phyloP scores from a whole-genome alignment of 225 moss, liverwort and hornwort genomes.

The Takakia lepidozioides region DNA sequence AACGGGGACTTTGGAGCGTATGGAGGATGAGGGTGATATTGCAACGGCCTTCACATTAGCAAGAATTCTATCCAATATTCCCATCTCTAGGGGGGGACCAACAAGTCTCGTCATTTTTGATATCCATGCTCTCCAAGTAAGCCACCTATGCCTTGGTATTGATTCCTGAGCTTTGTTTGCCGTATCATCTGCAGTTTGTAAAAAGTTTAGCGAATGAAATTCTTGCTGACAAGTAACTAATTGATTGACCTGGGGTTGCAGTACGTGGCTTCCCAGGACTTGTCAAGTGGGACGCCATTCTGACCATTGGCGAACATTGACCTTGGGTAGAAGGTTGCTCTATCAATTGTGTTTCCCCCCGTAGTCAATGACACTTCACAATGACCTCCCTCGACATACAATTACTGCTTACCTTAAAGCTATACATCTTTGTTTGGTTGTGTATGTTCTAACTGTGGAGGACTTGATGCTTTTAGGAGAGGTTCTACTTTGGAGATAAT shows the following conservation, averaged over 20 bases:
- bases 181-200: no score
- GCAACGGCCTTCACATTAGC: constrained; percentile 95
- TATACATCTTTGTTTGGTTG: constrained; percentile 12
- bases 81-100: constrained; percentile 97
- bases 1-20: constrained; percentile 95
- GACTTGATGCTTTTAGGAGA: constrained; percentile 55
- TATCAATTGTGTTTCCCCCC: background rate
- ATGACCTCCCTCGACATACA: no score
- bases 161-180: background rate
- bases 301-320: background rate
- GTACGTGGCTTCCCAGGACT: no score
- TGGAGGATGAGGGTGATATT: constrained; percentile 99
- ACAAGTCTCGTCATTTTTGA: constrained; percentile 98
- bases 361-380: background rate
- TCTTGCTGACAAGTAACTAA: no score
- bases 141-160: constrained; percentile 3
- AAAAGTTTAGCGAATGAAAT: no score
- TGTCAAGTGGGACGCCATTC: background rate
- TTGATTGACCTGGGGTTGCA: no score
- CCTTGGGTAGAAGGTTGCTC: background rate
- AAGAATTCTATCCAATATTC: constrained; percentile 86
- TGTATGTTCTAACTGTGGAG: constrained; percentile 10
- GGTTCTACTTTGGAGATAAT: constrained; percentile 97
- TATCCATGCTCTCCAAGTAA: constrained; percentile 94
- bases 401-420: background rate